A percentile compares a stretch with the other conserved stretches of the same genome.
Conservation (phyloP, 345 rosid species). For the Citrus sp. region DNA sequence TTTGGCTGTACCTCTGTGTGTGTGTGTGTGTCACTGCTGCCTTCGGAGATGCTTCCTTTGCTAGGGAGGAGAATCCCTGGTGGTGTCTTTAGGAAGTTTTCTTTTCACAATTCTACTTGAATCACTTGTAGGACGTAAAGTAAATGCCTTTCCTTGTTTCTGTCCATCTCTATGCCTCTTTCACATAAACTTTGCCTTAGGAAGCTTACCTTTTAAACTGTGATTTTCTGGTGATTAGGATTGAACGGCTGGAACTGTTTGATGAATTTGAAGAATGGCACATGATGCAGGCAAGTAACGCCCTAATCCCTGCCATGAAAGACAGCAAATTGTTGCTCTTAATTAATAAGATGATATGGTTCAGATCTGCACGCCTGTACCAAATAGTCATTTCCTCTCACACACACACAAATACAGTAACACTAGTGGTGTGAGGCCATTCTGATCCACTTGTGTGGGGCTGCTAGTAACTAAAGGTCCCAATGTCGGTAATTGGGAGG, state of each 20-base stretch:
- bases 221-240: slow-evolving; percentile 48
- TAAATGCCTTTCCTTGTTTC: slow-evolving; percentile 14
- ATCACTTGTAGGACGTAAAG: slow-evolving; percentile 20
- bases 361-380: slow-evolving; percentile 8
- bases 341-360: slow-evolving; percentile 6
- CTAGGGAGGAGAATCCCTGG: slow-evolving; percentile 19
- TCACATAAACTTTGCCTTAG: slow-evolving; percentile 8
- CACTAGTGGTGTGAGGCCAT: not conserved
- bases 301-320: slow-evolving; percentile 3
- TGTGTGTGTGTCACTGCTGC: slow-evolving; percentile 7
- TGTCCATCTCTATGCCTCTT: slow-evolving; percentile 4
- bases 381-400: not conserved
- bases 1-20: not conserved
- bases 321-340: slow-evolving; percentile 1
- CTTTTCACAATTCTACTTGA: slow-evolving; percentile 14
- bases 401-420: not conserved
- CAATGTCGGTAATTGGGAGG: not conserved
- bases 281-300: slow-evolving; percentile 94
- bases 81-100: slow-evolving; percentile 16
- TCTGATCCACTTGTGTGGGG: slow-evolving; percentile 1
- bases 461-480: not conserved
- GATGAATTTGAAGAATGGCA: slow-evolving; percentile 99
- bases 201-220: slow-evolving; percentile 23
- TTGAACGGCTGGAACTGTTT: slow-evolving; percentile 84
- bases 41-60: slow-evolving; percentile 15